Conservation (phyloP, 176 grass and related monocot species). For the Otatea glauca region DNA sequence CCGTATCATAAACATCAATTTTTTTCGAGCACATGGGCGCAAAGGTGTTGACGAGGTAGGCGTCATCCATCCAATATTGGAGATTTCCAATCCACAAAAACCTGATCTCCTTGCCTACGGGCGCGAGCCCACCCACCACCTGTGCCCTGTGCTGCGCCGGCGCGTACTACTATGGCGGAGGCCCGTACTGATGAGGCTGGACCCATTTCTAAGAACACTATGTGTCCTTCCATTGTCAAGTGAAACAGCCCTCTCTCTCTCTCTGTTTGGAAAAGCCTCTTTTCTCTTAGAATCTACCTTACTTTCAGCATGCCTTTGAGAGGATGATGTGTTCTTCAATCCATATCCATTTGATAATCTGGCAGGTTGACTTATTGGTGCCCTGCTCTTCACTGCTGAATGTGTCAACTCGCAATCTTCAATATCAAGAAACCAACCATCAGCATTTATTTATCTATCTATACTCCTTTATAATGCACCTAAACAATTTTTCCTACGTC, state of each 20-base stretch:
- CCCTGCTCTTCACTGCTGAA: conserved; percentile 51
- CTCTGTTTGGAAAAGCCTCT: conserved; percentile 35
- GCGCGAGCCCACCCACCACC: too few species aligned
- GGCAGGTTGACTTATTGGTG: conserved; percentile 43
- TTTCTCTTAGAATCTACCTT: conserved; percentile 55
- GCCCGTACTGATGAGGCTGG: too few species aligned
- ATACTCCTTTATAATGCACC: too few species aligned
- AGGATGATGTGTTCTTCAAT: conserved; percentile 52
- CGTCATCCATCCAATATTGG: too few species aligned
- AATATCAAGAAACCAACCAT: conserved; percentile 33
- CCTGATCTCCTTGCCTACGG: too few species aligned
- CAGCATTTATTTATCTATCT: conserved; percentile 22
- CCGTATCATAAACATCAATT: too few species aligned
- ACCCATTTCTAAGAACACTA: conserved; percentile 52
- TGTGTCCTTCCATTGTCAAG: conserved; percentile 45
- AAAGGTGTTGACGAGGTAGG: too few species aligned
- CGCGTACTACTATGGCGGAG: too few species aligned
- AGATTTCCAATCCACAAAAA: too few species aligned
- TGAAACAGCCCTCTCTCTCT: conserved; percentile 37
- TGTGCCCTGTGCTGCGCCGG: too few species aligned
- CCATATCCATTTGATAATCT: conserved; percentile 55
- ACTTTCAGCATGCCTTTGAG: conserved; percentile 40
- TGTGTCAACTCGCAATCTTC: conserved; percentile 49
- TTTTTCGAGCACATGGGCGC: too few species aligned
- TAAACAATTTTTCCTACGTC: too few species aligned